These are phyloP conservation scores for Tetrahymena elliotti DNA, from an alignment of 73 alveolate genomes.

Conservation along the genomic window DNA sequence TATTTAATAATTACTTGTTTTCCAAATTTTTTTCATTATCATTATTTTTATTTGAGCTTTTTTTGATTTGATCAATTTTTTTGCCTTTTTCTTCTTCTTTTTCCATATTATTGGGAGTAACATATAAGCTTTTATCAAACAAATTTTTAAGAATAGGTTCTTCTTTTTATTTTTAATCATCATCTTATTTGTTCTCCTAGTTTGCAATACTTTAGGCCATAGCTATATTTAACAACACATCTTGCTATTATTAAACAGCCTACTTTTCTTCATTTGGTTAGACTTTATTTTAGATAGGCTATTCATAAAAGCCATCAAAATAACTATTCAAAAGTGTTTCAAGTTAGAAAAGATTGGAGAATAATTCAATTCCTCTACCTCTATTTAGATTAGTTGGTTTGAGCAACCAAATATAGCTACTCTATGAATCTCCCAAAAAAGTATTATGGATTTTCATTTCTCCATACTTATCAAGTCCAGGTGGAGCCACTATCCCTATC, in stretches of 20 bases:
- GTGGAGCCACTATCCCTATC: not conserved
- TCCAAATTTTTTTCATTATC: not conserved
- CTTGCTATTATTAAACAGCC: not conserved
- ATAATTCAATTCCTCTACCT: conserved; percentile 93
- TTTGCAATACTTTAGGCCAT: not conserved
- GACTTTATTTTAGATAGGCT: not conserved
- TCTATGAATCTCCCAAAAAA: conserved; percentile 64
- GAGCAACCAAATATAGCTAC: conserved; percentile 72
- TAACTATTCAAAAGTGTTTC: conserved; percentile 23
- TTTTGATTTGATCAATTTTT: not conserved
- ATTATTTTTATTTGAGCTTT: not conserved
- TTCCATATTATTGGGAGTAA: not conserved
- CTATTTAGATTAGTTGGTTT: conserved; percentile 88
- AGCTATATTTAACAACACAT: not conserved
- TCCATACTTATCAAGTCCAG: conserved; percentile 29
- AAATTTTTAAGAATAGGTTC: not conserved
- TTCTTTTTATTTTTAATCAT: not conserved
- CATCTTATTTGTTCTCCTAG: not conserved
- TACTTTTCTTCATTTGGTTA: conserved; percentile 12
- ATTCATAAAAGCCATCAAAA: conserved; percentile 26
- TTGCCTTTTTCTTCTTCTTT: not conserved
- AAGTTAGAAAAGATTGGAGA: conserved; percentile 49
- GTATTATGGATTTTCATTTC: conserved; percentile 46
- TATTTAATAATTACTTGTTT: not conserved
- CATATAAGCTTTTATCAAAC: not conserved